Evolutionary conservation across 106 monocot species (phyloP), one percentile per base, ranked within the genome.

Genomic region (Amphibolis antarctica): DNA sequence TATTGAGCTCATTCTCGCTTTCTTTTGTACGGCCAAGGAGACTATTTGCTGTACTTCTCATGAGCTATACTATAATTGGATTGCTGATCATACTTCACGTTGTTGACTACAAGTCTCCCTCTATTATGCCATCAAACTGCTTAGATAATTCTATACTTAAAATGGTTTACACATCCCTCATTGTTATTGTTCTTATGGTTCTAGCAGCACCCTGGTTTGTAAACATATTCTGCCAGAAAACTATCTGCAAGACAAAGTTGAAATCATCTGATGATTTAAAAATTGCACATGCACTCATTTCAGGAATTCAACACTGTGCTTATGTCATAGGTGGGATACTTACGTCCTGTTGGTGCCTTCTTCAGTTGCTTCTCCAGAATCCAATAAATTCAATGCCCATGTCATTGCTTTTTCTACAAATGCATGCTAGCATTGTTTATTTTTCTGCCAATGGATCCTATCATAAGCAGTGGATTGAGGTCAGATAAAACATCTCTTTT

Each of bases 351-450:
- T 98, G 96, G 96, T 86, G 96, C 68, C 80, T 98, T 70, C 76
- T 90, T 24, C 90, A 98, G 58, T 60, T 98, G 49, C 84, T 98
- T 65, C 74, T 98, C 43, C 96, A 98, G 59, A 72, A 84, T 50
- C 84, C 84, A 22, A 58, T 82, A 62, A 90, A 98, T 87, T 65
- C 86, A 46, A 60, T 82, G 12, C 86, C 96, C 19, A 30, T 84
- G 46, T 62, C 82, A 31, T 26, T 98, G 66, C 69, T 90, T 73
- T 77, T 80, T 60, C 12, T 90, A 63, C 96, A 90, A 67, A 45
- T 78, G 36, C 42, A 74, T 12, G 75, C 74, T 42, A 80, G 78
- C 50, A 52, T 80, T 55, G 44, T 73, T 21, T 80, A 82, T 75
- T 98, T 98, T 80, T 78, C 73, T 52, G 15, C 26, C 19, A 66